Conservation (phyloP, 2,329 filamentous ascomycete genomes). For the Pochonia chlamydosporia region DNA sequence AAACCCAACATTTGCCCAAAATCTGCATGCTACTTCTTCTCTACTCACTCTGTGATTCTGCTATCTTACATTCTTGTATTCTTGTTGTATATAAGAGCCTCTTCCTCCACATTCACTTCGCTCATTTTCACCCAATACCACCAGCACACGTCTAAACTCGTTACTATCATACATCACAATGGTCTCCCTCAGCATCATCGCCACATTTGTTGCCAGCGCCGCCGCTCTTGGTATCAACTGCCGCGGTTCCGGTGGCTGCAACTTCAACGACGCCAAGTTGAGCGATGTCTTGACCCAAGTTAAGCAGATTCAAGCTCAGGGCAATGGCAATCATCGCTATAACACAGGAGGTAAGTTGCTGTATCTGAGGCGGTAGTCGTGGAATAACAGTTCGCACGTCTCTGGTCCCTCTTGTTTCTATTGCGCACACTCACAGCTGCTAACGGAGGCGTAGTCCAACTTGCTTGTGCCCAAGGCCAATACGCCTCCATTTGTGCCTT, state of each 20-base stretch:
- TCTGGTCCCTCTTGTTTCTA: too few relatives aligned
- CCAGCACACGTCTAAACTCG: not conserved
- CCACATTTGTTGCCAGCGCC: constrained; percentile 6
- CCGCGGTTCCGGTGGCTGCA: constrained; percentile 13
- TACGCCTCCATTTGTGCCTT: constrained; percentile 12
- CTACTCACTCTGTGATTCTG: not conserved
- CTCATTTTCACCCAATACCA: too few relatives aligned
- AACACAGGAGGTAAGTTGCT: constrained; percentile 8
- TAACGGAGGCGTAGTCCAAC: constrained; percentile 7
- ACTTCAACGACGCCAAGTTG: constrained; percentile 9
- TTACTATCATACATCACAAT: not conserved
- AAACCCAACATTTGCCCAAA: too few relatives aligned
- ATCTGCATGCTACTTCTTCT: not conserved
- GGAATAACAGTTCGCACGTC: too few relatives aligned
- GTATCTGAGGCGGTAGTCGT: too few relatives aligned
- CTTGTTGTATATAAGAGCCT: not conserved
- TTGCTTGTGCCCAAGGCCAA: constrained; percentile 12
- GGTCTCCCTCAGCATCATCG: constrained; percentile 3
- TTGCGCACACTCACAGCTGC: not conserved
- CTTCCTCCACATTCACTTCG: too few relatives aligned
- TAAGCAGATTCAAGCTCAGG: constrained; percentile 7
- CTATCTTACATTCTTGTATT: not conserved
- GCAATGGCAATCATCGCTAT: constrained; percentile 11
- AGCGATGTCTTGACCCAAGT: constrained; percentile 9
- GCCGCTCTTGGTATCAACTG: constrained; percentile 14